Evolutionary conservation across 73 alveolate genomes (phyloP), one percentile per base, ranked within the genome.

Genomic region (Paramecium tetraurelia): DNA sequence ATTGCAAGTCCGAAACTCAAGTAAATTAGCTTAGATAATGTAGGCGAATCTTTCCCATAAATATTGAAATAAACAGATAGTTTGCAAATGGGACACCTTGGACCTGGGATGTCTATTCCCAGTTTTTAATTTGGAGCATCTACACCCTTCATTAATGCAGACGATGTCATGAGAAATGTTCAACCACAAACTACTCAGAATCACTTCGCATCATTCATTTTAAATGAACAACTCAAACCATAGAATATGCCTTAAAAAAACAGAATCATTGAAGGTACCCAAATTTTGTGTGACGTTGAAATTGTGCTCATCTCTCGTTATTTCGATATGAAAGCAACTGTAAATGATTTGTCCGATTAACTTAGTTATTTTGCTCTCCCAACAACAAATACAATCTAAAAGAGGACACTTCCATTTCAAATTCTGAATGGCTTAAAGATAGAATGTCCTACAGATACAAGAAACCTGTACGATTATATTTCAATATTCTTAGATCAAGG

Each of bases 211-310:
- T 33, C 57, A 20, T 72, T 14, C 11, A 72, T 72, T n/a, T 21
- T 72, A 21, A 72, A 72, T 40, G 86, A 72, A 5, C 16, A 72
- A 24, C 59, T 36, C 12, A 72, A 72, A 72, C 53, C 57, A 21
- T 38, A 72, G 59, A 33, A 72, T 29, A 7, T 14, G 20, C 59
- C 63, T 12, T 35, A 31, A 80, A 80, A 41, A 80, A 80, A 80
- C 46, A 40, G 90, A 80, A 80, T 80, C 29, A 80, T 80, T 4
- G 90, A 80, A 10, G 90, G 90, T 21, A 80, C 90, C 7, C 38
- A 80, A 48, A 80, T 48, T 1, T 46, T 80, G 20, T 80, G 90
- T 80, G 90, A 80, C 29, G 24, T 80, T 40, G 90, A 80, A 63
- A 44, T 80, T 8, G 48, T 80, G 5, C 70, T 80, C 14, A 80